phyloP scores from a whole-genome alignment of 1,284 basidiomycete genomes.

The Pholiota adiposa region DNA sequence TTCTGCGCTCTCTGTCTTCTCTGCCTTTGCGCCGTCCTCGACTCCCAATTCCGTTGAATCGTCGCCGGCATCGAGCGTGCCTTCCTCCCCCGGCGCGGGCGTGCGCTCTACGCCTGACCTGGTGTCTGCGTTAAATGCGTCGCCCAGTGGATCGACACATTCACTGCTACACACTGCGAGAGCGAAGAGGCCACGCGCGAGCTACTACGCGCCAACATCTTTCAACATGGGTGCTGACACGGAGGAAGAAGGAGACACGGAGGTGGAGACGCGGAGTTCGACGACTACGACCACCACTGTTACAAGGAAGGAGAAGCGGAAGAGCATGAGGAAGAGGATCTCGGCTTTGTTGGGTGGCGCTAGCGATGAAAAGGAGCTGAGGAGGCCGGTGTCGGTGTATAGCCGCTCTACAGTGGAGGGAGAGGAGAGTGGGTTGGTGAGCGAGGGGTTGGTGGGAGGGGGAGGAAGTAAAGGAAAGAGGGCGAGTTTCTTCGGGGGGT shows the following conservation, averaged over 20 bases:
- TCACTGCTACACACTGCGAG: neutral
- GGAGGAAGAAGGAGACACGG: neutral
- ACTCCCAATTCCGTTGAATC: neutral
- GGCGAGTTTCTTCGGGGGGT: neutral
- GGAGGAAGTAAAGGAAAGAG: neutral
- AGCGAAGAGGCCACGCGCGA: too few species aligned
- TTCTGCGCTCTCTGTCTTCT: neutral
- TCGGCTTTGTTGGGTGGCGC: constrained; percentile 4
- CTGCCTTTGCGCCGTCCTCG: neutral
- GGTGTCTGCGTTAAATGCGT: neutral
- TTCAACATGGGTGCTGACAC: neutral
- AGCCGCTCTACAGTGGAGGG: neutral
- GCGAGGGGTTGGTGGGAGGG: neutral
- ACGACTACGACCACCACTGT: neutral
- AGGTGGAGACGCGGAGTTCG: neutral
- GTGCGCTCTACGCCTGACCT: constrained; percentile 9
- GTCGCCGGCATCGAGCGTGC: neutral
- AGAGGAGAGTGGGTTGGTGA: neutral
- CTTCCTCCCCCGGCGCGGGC: neutral
- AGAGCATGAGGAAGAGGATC: constrained; percentile 7
- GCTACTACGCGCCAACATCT: too few species aligned
- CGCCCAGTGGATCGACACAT: too few species aligned
- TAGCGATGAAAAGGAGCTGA: neutral
- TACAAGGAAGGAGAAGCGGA: neutral
- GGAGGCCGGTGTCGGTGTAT: neutral